Base-by-base conservation (phyloP, 73 alveolate species). In the Paramecium biaurelia region DNA sequence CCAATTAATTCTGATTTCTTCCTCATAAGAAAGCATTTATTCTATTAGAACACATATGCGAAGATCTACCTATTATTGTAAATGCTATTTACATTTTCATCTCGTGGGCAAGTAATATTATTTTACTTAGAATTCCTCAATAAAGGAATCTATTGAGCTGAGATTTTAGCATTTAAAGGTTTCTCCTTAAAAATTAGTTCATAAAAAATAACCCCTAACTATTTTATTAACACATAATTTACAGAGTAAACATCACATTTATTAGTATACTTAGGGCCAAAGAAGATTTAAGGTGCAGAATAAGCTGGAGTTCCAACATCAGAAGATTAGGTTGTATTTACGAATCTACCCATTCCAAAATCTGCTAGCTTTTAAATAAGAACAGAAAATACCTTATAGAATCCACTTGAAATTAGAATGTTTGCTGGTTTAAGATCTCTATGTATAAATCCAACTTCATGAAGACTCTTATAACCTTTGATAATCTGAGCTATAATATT, bases 231-330 rank as follows among this genome's bases (percentile, higher is more conserved):
- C 8, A 41, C 20, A 74, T 74, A 11, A 63, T 63, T 74, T 74
- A 74, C 87, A 74, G 87, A 74, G 87, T 74, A 74, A 20, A 74
- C 67, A 34, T 74, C 87, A 41, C 67, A 74, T 74, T 74, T 74
- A 35, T 74, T 32, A 41, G 87, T 28, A 37, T 74, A 74, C 0
- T 8, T 2, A 0, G 20, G 18, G 47, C 86, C 86, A 56, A 92
- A 84, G 70, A 88, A 95, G 42, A 96, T 85, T 72, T 96, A 96
- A 18, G 99, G 99, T 37, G 99, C 99, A 92, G 95, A 87, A 90
- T 96, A 96, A 7, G 95, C 94, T 0, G 99, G 99, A 5, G 99
- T 95, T 28, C 99, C 99, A n/a, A 96, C 94, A 30, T 93, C 47
- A 0, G 99, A 86, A 28, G 76, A 20, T 26, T 41, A 26, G 1